Percentiles rank a stretch among this genome's conserved stretches.
Conservation (phyloP, 768 basidiomycete genomes). For the Russula ochroleuca region DNA sequence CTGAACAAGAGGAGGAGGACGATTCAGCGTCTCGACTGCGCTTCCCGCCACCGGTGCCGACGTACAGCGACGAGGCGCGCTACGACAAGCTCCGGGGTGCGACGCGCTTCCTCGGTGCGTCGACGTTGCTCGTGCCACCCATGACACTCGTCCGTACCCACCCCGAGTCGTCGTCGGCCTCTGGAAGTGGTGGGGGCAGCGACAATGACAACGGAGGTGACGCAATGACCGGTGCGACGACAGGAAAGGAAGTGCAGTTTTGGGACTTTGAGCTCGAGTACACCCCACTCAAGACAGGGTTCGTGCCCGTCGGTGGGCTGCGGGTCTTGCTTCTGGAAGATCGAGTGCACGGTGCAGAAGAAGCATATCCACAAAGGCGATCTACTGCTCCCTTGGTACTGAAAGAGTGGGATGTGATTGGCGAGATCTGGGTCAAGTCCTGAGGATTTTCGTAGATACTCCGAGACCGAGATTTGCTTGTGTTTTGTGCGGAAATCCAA, state of each 20-base stretch:
- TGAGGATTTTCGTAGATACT: too few relatives aligned
- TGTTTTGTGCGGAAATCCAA: too few relatives aligned
- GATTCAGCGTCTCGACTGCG: neutral
- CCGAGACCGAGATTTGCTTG: too few relatives aligned
- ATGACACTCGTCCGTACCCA: slow-evolving; percentile 31
- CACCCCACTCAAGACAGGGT: slow-evolving; percentile 55
- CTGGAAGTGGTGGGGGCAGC: slow-evolving; percentile 18
- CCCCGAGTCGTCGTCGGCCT: slow-evolving; percentile 27
- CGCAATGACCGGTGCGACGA: slow-evolving; percentile 30
- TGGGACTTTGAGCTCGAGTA: slow-evolving; percentile 65
- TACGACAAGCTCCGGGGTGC: slow-evolving; percentile 19
- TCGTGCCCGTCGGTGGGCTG: slow-evolving; percentile 62
- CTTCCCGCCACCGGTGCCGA: slow-evolving; percentile 19
- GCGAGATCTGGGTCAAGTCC: slow-evolving; percentile 59
- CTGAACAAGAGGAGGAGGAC: neutral
- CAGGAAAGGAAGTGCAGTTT: slow-evolving; percentile 28
- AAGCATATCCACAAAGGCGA: slow-evolving; percentile 28
- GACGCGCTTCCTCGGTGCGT: slow-evolving; percentile 44
- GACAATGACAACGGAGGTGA: slow-evolving; percentile 23
- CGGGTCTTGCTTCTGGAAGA: slow-evolving; percentile 65
- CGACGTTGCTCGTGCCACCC: slow-evolving; percentile 44
- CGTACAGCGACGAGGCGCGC: slow-evolving; percentile 14
- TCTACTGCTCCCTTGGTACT: slow-evolving; percentile 39
- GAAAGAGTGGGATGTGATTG: slow-evolving; percentile 68
- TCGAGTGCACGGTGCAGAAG: slow-evolving; percentile 38